phyloP scores from a whole-genome alignment of 1,284 basidiomycete genomes.

The Tylopilus orsonianus region DNA sequence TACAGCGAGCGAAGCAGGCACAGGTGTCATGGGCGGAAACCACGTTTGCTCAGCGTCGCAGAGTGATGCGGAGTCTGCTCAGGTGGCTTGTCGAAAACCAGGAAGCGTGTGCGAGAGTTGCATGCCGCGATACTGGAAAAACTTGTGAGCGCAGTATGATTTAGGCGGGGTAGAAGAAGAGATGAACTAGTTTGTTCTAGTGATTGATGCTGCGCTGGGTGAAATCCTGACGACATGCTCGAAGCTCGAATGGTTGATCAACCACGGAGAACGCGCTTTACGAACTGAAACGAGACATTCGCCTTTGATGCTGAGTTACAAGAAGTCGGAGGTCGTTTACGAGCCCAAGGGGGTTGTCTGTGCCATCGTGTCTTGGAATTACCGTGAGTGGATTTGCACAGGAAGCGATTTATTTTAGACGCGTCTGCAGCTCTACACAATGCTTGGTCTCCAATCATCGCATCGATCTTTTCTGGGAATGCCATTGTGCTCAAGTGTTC shows the following conservation, averaged over 20 bases:
- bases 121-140: slow-evolving; percentile 94
- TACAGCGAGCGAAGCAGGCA: slow-evolving; percentile 63
- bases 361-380: slow-evolving; percentile 94
- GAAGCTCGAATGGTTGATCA: slow-evolving; percentile 86
- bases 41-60: slow-evolving; percentile 74
- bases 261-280: slow-evolving; percentile 76
- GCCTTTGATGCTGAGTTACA: slow-evolving; percentile 84
- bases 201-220: slow-evolving; percentile 86
- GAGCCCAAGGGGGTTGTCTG: slow-evolving; percentile 93
- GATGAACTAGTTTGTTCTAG: slow-evolving; percentile 39
- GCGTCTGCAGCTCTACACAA: slow-evolving; percentile 77
- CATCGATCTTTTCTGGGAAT: slow-evolving; percentile 89
- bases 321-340: slow-evolving; percentile 80
- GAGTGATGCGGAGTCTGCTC: slow-evolving; percentile 81
- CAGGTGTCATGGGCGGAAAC: slow-evolving; percentile 73
- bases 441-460: slow-evolving; percentile 89
- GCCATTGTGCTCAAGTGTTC: slow-evolving; percentile 91
- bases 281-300: slow-evolving; percentile 68
- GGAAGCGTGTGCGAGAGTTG: slow-evolving; percentile 84
- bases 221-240: slow-evolving; percentile 88
- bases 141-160: slow-evolving; percentile 62
- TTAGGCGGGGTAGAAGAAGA: neutral
- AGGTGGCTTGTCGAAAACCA: slow-evolving; percentile 91
- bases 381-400: slow-evolving; percentile 53
- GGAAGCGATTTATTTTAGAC: slow-evolving; percentile 3